Evolutionary conservation across 352 stramenopile genomes (phyloP), one percentile per base, ranked within the genome.

Genomic region (Globisporangium heterothallicum): DNA sequence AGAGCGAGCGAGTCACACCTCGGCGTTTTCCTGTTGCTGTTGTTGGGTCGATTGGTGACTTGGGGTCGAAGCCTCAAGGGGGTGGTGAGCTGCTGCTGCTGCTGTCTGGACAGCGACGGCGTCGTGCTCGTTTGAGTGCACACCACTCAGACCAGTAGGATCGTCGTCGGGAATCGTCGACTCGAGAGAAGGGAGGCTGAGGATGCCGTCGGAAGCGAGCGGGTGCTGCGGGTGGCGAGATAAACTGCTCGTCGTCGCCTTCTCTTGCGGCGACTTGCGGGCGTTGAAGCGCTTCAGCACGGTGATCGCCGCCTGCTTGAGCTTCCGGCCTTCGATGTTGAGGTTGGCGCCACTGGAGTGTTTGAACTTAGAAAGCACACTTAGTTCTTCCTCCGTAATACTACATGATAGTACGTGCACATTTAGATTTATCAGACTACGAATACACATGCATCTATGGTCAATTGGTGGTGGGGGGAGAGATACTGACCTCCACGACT

Each of bases 331-430:
- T 65, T 87, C 73, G 4, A 78, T 52, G 53, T 80, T 85, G 0
- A 87, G 59, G 27, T 82, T 82, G 42, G 66, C 66, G 44, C 67
- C 61, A 32, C 73, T 87, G 9, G 59, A 71, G 51, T 87, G 73
- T 47, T 85, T 85, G 56, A 85, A 85, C 43, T 76, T 74, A 27
- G 76, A 84, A 10, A 85, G 49, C 32, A 71, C 56, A 1, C 54
- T 63, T 34, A 87, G 24, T 18, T 87, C 69, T 10, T 78, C 64
- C 4, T 52, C 35, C 35, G 60, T 72, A 30, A 84, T 45, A 32
- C 53, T 57, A 26, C 29, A 41, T 10, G 6, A 18, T 22, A 6
- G 27, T 35, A n/a, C 34, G 18, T 38, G 32, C 32, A 38, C 32
- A 38, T 38, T 38, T 38, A 38, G 30, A 36, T 38, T 38, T 18